These are phyloP conservation scores for Diaporthe vaccinii DNA, from an alignment of 2,329 filamentous ascomycete genomes.

Conservation along the genomic window DNA sequence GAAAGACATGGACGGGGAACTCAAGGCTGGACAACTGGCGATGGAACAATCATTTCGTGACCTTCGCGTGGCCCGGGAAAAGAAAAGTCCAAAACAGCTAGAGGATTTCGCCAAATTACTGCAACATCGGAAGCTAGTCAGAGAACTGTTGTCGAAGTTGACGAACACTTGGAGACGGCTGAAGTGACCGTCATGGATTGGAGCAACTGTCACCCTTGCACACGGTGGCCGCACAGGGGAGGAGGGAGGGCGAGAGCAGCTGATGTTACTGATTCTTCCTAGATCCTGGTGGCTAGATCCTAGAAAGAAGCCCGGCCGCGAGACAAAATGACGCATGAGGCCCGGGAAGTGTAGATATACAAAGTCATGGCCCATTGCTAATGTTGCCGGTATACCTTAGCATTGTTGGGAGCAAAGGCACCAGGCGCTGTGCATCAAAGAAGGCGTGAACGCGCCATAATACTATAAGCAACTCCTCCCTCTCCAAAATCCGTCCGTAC, in stretches of 20 bases:
- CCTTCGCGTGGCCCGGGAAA: background rate
- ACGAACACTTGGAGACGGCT: background rate
- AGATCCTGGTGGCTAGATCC: background rate
- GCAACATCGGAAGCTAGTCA: background rate
- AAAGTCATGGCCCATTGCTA: background rate
- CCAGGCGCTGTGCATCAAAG: background rate
- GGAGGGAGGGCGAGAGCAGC: background rate
- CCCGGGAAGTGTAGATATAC: background rate
- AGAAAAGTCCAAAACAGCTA: background rate
- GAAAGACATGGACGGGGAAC: background rate
- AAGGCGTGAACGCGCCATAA: too few species aligned
- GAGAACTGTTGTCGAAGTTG: background rate
- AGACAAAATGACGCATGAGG: background rate
- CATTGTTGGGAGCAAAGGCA: background rate
- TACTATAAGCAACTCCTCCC: background rate
- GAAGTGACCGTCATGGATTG: background rate
- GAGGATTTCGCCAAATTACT: rapidly evolving
- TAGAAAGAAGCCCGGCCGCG: background rate
- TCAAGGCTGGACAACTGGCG: background rate
- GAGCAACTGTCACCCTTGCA: background rate
- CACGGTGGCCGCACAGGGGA: background rate
- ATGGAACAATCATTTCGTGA: background rate
- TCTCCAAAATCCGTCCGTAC: background rate
- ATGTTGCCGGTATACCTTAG: background rate
- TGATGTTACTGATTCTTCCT: background rate